Base-by-base conservation (phyloP, 805 yeast genomes). In the Pichia phayaonensis region DNA sequence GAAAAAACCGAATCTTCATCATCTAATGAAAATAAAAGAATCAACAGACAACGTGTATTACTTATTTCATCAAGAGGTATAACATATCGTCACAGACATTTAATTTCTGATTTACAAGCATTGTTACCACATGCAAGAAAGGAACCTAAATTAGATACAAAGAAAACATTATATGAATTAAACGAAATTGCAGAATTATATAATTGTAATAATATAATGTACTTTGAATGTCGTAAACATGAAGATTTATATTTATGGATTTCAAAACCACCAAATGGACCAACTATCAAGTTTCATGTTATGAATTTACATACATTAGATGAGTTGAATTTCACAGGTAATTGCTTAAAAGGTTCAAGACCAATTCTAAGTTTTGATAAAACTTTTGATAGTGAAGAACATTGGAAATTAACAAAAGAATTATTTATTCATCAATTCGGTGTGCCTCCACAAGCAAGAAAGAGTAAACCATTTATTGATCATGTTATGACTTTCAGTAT, bases 221-320 rank as follows among this genome's bases (percentile, higher is more conserved):
- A 86, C 67, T 94, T 94, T 66, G 99, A 94, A 70, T 88, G 96
- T 49, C 84, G 98, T 72, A 94, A 94, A 70, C 97, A 92, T 70
- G 86, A 83, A 68, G 99, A 94, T 71, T 79, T 94, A 62, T 94
- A 94, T 68, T 69, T 94, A 68, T 94, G 97, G 96, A 68, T 94
- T 56, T 80, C 97, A 34, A 92, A 94, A 70, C 94, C 98, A 27
- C 99, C 99, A 42, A 92, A 94, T 66, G 99, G 99, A 1, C 99
- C 99, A 53, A 92, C 97, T 23, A 72, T 87, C 61, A 94, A 94
- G 70, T 92, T 94, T 68, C 94, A 85, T 65, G 78, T 94, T 53
- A 97, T 92, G 71, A 94, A 94, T 70, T 75, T 94, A 71, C 98
- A 94, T 69, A 94, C 98, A 34, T 80, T 90, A 75, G 96, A 90